Percentiles rank a stretch among this genome's conserved stretches.
Conservation (phyloP, 306 rosid species). For the Cotoneaster glaucophyllus region DNA sequence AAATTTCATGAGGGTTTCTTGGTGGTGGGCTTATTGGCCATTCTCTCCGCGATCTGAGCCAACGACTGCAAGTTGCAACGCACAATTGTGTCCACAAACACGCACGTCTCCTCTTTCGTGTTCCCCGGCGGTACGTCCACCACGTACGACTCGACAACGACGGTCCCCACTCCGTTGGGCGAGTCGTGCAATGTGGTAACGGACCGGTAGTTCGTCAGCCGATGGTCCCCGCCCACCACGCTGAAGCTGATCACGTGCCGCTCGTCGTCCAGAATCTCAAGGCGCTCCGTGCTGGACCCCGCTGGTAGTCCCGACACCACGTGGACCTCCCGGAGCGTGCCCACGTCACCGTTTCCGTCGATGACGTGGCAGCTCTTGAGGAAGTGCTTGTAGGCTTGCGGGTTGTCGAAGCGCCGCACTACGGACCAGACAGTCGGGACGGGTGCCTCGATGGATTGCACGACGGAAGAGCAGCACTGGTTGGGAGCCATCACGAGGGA, state of each 20-base stretch:
- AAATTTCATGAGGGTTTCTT: neutral
- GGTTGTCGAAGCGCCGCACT: constrained; percentile 78
- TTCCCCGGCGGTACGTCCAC: constrained; percentile 87
- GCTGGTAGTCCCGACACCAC: constrained; percentile 93
- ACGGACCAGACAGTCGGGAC: constrained; percentile 74
- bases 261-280: constrained; percentile 93
- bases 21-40: constrained; percentile 15
- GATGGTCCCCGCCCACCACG: constrained; percentile 87
- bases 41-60: constrained; percentile 72
- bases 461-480: constrained; percentile 73
- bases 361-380: constrained; percentile 87
- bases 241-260: constrained; percentile 85
- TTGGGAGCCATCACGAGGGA: constrained; percentile 37
- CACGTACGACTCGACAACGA: constrained; percentile 77
- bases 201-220: constrained; percentile 70
- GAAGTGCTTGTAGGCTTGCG: constrained; percentile 86
- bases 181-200: constrained; percentile 70
- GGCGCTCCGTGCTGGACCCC: constrained; percentile 72
- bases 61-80: constrained; percentile 85
- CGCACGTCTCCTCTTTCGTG: constrained; percentile 85
- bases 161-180: constrained; percentile 42
- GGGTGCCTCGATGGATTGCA: constrained; percentile 69
- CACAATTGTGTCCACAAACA: constrained; percentile 83
- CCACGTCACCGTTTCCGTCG: constrained; percentile 56
- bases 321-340: constrained; percentile 64